Evolutionary conservation across 805 yeast genomes (phyloP), one percentile per base, ranked within the genome.

Genomic region (Ogataea neopini): DNA sequence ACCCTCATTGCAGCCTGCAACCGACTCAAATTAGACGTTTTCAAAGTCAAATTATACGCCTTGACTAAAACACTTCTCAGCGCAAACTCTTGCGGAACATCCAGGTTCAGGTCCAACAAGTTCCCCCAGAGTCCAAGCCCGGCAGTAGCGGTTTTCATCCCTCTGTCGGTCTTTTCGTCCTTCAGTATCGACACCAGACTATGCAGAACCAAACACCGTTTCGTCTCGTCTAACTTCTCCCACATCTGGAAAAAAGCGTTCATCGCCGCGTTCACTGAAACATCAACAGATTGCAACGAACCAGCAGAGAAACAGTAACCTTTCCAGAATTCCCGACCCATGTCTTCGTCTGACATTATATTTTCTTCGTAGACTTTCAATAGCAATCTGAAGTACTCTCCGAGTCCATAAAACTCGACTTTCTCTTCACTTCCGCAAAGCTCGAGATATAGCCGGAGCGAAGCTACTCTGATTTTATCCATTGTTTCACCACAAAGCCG

Each of bases 401-500:
- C 51, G 20, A 44, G 39, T 18, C 35, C 48, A 2, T 14, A 18
- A 14, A 34, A 29, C 17, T 14, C 10, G 4, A 17, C 15, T n/a
- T 39, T 33, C 13, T 43, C 29, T 4, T 42, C 9, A 9, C 23
- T n/a, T 6, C 34, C 34, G 14, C 17, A n/a, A 17, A 30, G 8
- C 7, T 36, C 45, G 13, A 62, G 36, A 4, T 81, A 52, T n/a
- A 81, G 51, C 6, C 40, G 28, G 6, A 76, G 58, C 0, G 90
- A 69, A 7, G 59, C 59, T 0, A 56, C 19, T 41, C 89, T 67
- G 4, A 85, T 60, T 43, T 70, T 76, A 48, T 79, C 86, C 47
- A 84, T 77, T 3, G 81, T 72, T 59, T 88, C 96, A 1, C 83
- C 81, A 0, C 83, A 62, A 18, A 88, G 62, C 33, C 92, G 63